Percentiles rank a stretch among this genome's conserved stretches.
Conservation (phyloP, 306 rosid genomes). For the Sechiopsis laciniata region DNA sequence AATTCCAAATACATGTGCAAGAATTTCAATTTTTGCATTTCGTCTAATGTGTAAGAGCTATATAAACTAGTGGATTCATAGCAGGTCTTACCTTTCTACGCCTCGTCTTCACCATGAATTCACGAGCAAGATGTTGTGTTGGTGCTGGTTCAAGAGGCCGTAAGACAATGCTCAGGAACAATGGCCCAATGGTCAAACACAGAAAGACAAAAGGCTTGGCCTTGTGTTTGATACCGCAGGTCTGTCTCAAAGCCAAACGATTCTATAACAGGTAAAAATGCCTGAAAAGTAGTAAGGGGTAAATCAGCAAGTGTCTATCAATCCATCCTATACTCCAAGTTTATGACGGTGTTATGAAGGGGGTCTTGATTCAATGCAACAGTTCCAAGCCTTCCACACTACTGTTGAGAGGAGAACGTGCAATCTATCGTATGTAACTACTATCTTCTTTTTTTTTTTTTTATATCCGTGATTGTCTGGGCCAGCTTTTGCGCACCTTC, state of each 20-base stretch:
- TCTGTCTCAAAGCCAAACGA: constrained; percentile 97
- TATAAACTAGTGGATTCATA: not conserved
- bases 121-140: constrained; percentile 95
- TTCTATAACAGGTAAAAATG: constrained; percentile 91
- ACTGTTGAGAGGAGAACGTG: too few species aligned
- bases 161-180: constrained; percentile 91
- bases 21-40: constrained; percentile 10
- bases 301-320: not conserved
- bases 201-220: constrained; percentile 86
- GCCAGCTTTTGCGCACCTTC: too few species aligned
- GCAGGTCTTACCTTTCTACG: constrained; percentile 73
- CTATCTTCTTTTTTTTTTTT: too few species aligned
- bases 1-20: not conserved
- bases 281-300: constrained; percentile 41
- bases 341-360: not conserved
- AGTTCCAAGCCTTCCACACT: too few species aligned
- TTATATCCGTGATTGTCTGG: too few species aligned
- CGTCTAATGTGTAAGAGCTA: not conserved
- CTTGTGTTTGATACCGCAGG: constrained; percentile 94
- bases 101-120: constrained; percentile 97
- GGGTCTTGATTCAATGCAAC: not conserved
- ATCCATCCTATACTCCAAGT: too few species aligned
- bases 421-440: too few species aligned
- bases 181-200: constrained; percentile 98
- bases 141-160: constrained; percentile 99